Percentiles rank a stretch among this genome's conserved stretches.
These are phyloP conservation scores for Chrysoporthe cubensis DNA, from an alignment of 2,329 filamentous ascomycete species.

Conservation along the genomic window DNA sequence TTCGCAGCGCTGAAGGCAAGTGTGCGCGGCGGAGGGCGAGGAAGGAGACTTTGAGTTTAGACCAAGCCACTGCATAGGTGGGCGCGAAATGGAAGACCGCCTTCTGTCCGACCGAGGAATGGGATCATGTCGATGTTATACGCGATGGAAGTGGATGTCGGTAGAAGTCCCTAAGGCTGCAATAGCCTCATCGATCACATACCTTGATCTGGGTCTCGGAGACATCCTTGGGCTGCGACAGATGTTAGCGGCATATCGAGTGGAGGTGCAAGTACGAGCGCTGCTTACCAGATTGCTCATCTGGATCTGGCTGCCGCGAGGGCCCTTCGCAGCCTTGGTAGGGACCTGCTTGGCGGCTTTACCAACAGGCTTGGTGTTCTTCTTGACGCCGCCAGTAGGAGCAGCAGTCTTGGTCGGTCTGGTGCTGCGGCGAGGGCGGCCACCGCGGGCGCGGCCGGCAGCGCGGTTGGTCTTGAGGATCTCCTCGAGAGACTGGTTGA, in stretches of 20 bases:
- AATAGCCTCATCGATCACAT: constrained; percentile 89
- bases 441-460: constrained; percentile 58
- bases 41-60: constrained; percentile 45
- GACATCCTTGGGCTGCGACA: constrained; percentile 84
- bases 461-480: constrained; percentile 81
- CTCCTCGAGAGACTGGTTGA: constrained; percentile 96
- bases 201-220: constrained; percentile 99
- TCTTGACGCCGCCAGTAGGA: constrained; percentile 85
- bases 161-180: constrained; percentile 70
- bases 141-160: constrained; percentile 55
- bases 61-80: constrained; percentile 25
- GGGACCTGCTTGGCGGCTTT: constrained; percentile 64
- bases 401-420: constrained; percentile 51
- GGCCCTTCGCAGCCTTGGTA: constrained; percentile 63
- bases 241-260: constrained; percentile 49
- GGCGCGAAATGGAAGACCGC: constrained; percentile 30
- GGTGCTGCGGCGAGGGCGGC: constrained; percentile 53
- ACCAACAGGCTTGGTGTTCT: constrained; percentile 69
- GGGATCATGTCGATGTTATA: constrained; percentile 34
- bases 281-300: constrained; percentile 93
- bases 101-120: constrained; percentile 32
- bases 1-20: constrained; percentile 14
- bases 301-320: constrained; percentile 91
- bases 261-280: constrained; percentile 10
- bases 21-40: constrained; percentile 36